A percentile compares a stretch with the other conserved stretches of the same genome.
Conservation (phyloP, 495 filamentous ascomycete species). For the Pyronema domesticum region DNA sequence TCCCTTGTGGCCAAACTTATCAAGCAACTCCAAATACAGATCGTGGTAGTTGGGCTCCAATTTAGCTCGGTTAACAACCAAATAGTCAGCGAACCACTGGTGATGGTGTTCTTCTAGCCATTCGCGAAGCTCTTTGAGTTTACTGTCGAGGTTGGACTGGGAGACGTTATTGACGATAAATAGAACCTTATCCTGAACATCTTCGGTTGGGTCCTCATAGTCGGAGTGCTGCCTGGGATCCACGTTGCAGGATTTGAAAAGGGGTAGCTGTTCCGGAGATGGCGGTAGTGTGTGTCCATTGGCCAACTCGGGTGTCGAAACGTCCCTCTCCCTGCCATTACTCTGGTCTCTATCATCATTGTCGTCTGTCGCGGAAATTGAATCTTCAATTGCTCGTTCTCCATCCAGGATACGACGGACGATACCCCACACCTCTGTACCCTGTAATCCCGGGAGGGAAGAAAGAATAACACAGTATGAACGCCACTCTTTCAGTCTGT, state of each 20-base stretch:
- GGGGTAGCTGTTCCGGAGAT: conserved; percentile 25
- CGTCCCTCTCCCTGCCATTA: background rate
- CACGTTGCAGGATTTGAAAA: conserved; percentile 57
- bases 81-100: conserved; percentile 87
- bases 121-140: conserved; percentile 60
- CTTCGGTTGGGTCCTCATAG: conserved; percentile 66
- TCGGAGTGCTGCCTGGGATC: conserved; percentile 41
- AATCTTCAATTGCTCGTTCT: background rate
- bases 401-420: conserved; percentile 55
- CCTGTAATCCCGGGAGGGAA: conserved; percentile 60
- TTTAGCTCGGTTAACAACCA: conserved; percentile 94
- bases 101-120: conserved; percentile 62
- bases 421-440: conserved; percentile 65
- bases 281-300: conserved; percentile 11
- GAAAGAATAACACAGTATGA: conserved; percentile 69
- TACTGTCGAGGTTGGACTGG: conserved; percentile 63
- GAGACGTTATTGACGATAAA: conserved; percentile 96
- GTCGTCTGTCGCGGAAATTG: background rate
- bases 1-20: conserved; percentile 55
- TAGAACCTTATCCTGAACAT: conserved; percentile 77
- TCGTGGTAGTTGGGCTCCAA: conserved; percentile 89
- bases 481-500: conserved; percentile 77
- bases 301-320: background rate
- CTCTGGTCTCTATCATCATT: background rate
- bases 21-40: conserved; percentile 77